Percentiles rank a stretch among this genome's conserved stretches.
Evolutionary conservation across 2,329 filamentous ascomycete species (phyloP).

Genomic region (Alternaria arborescens): DNA sequence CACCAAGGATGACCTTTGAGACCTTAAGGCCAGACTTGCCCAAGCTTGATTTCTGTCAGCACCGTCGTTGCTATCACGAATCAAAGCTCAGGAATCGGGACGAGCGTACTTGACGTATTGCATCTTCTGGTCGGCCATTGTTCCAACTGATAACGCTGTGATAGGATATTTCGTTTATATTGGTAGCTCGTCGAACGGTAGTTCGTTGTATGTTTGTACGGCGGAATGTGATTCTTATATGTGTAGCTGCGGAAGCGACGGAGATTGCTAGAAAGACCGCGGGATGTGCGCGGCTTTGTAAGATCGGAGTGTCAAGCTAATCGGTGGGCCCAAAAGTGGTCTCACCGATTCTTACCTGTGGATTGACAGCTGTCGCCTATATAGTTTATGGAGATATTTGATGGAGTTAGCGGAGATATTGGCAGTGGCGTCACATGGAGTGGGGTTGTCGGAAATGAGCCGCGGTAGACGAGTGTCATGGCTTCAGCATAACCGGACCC

Average conservation of each 20-base stretch:
- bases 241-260: neutral
- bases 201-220: neutral
- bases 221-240: neutral
- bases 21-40: conserved; percentile 70
- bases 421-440: conserved; percentile 13
- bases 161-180: neutral
- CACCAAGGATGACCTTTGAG: conserved; percentile 70
- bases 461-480: conserved; percentile 9
- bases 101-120: conserved; percentile 50
- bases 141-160: neutral
- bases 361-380: neutral
- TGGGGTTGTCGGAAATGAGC: conserved; percentile 19
- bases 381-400: conserved; percentile 7
- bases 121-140: conserved; percentile 50
- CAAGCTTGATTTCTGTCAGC: conserved; percentile 51
- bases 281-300: neutral
- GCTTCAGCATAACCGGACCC: neutral
- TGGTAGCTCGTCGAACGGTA: neutral
- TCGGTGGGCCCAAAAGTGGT: neutral
- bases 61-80: neutral
- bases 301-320: neutral
- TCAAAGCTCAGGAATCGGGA: neutral
- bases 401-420: conserved; percentile 35
- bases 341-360: neutral
- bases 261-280: conserved; percentile 6